Evolutionary conservation across 768 basidiomycete genomes (phyloP), one percentile per base, ranked within the genome.

Genomic region (Xerocomellus amylosporus): DNA sequence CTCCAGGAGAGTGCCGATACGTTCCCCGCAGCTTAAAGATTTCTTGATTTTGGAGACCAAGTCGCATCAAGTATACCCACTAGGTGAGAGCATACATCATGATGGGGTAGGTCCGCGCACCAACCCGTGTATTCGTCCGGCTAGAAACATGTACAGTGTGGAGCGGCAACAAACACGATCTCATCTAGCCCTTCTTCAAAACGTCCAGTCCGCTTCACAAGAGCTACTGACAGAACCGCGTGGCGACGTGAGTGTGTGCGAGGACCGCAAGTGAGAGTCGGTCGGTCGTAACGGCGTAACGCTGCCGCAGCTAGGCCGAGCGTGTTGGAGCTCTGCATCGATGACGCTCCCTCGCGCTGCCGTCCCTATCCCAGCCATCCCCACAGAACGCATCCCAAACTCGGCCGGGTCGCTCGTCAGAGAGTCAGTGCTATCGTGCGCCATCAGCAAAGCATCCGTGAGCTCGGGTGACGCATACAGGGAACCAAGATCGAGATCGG

Each of bases 141-240:
- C 84, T 10, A 71, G 78, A 24, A 83, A 92, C 56, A 81, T 92
- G n/a, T n/a, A n/a, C n/a, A n/a, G n/a, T 26, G 20, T 12, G 26
- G 31, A 49, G 15, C 50, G n/a, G 3, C 17, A 26, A n/a, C 31
- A 33, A 30, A n/a, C 9, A 13, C 2, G 14, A 20, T 20, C 7
- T 6, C 34, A 8, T 41, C 15, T 22, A 36, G 20, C 19, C 30
- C 20, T n/a, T 24, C 17, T 37, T 42, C 24, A 42, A n/a, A 54
- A 44, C 31, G 56, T 56, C 59, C 56, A 49, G 24, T 64, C 51
- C 6, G 26, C 17, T 31, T 51, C 49, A 22, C 9, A 8, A 30
- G 42, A 8, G 2, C 19, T 6, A 28, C 13, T 2, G 37, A 13
- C 47, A 28, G 51, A 45, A 17, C 17, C 46, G 38, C 9, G 42